phyloP scores from a whole-genome alignment of 1,284 basidiomycete species.

The Neolentinus lepideus region DNA sequence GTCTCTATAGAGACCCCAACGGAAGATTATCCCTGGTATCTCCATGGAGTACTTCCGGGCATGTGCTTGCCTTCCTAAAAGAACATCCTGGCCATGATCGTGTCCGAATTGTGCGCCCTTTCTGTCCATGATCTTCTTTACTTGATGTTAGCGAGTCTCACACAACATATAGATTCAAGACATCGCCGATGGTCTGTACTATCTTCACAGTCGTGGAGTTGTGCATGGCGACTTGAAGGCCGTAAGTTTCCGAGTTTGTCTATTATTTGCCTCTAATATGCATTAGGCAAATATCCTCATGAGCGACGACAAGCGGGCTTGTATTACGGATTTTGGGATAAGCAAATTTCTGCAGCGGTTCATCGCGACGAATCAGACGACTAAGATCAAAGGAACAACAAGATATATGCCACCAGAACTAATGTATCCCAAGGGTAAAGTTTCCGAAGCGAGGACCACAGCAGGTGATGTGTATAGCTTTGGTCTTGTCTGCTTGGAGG shows the following conservation, averaged over 20 bases:
- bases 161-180: background rate
- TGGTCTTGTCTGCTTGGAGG: background rate
- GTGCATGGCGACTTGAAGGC: slow-evolving; percentile 11
- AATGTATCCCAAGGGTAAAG: background rate
- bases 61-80: slow-evolving; percentile 7
- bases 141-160: background rate
- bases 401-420: background rate
- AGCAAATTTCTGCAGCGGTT: background rate
- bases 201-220: slow-evolving; percentile 11
- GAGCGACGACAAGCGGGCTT: background rate
- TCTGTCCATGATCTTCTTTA: background rate
- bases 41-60: slow-evolving; percentile 12
- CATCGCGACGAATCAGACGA: background rate
- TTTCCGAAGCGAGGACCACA: background rate
- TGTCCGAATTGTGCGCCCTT: background rate
- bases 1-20: background rate
- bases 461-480: background rate
- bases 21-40: slow-evolving; percentile 9
- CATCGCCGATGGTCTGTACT: slow-evolving; percentile 9
- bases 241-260: background rate
- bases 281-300: background rate
- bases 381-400: background rate
- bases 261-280: background rate
- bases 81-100: background rate
- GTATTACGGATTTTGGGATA: background rate